Conservation (phyloP, 2,329 filamentous ascomycete species). For the Trichoderma hamatum region DNA sequence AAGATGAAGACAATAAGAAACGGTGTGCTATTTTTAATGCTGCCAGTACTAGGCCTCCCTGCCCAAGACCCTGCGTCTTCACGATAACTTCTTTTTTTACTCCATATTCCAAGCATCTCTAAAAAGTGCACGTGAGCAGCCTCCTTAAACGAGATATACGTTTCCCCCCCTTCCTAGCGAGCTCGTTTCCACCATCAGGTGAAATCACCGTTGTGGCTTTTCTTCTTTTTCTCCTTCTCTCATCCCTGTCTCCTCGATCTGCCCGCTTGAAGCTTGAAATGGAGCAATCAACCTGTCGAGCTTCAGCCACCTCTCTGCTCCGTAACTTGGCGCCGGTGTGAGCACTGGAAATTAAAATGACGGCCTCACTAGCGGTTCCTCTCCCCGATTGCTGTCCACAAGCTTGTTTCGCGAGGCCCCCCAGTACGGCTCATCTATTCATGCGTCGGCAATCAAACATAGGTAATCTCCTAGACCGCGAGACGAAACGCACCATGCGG, state of each 20-base stretch:
- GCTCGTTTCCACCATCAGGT: neutral
- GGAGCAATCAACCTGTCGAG: neutral
- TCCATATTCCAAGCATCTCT: neutral
- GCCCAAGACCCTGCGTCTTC: neutral
- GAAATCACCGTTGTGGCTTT: conserved; percentile 2
- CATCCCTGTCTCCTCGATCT: conserved; percentile 15
- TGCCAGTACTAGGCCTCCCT: neutral
- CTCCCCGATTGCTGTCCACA: neutral
- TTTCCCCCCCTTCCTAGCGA: conserved; percentile 5
- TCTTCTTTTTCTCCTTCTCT: neutral
- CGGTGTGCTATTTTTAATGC: conserved; percentile 4
- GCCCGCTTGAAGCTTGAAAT: neutral
- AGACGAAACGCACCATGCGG: conserved; percentile 8
- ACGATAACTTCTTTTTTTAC: neutral
- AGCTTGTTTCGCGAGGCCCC: neutral
- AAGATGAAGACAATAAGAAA: neutral
- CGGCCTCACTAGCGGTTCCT: neutral
- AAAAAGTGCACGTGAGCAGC: conserved; percentile 11
- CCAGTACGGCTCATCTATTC: conserved; percentile 6
- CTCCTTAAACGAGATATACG: conserved; percentile 9
- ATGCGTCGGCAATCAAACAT: conserved; percentile 15
- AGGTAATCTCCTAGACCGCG: conserved; percentile 13
- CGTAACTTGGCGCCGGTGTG: neutral
- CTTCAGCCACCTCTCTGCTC: neutral
- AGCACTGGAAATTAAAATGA: conserved; percentile 10